A percentile compares a stretch with the other conserved stretches of the same genome.
phyloP scores from a whole-genome alignment of 2,329 filamentous ascomycete genomes.

The Tolypocladium endophyticum region DNA sequence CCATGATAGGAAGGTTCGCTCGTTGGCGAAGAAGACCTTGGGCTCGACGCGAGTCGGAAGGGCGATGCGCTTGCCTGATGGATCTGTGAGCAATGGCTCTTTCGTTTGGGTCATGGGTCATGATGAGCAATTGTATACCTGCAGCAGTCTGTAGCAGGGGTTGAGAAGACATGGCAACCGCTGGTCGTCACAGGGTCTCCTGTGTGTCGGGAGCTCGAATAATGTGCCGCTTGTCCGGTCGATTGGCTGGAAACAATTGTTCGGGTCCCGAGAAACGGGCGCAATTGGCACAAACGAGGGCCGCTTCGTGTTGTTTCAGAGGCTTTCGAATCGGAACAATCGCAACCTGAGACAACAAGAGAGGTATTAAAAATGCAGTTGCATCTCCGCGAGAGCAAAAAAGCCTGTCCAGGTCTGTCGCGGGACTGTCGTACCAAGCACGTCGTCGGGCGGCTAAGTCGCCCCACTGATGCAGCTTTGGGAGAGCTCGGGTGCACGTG shows the following conservation, averaged over 20 bases:
- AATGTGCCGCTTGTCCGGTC: neutral
- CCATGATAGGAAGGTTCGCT: slow-evolving; percentile 98
- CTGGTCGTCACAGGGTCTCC: neutral
- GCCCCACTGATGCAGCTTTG: slow-evolving; percentile 2
- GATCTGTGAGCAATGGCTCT: slow-evolving; percentile 5
- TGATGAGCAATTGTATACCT: slow-evolving; percentile 44
- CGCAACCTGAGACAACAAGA: neutral
- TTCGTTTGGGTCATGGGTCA: neutral
- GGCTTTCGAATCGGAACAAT: neutral
- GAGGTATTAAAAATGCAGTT: neutral
- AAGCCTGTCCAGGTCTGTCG: neutral
- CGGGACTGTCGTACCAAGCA: neutral
- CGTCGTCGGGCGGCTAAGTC: neutral
- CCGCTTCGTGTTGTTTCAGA: neutral
- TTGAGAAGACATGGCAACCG: slow-evolving; percentile 74
- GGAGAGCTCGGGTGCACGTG: slow-evolving; percentile 17
- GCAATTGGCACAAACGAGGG: neutral
- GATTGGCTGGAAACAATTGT: neutral
- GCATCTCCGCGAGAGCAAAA: neutral
- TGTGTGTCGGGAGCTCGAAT: neutral
- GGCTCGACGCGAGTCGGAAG: slow-evolving; percentile 96
- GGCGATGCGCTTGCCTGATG: slow-evolving; percentile 91
- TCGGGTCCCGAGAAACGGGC: neutral
- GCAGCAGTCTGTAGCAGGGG: slow-evolving; percentile 91
- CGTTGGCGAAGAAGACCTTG: slow-evolving; percentile 99